These are phyloP conservation scores for Camelina laxa DNA, from an alignment of 345 rosid genomes.

Conservation along the genomic window DNA sequence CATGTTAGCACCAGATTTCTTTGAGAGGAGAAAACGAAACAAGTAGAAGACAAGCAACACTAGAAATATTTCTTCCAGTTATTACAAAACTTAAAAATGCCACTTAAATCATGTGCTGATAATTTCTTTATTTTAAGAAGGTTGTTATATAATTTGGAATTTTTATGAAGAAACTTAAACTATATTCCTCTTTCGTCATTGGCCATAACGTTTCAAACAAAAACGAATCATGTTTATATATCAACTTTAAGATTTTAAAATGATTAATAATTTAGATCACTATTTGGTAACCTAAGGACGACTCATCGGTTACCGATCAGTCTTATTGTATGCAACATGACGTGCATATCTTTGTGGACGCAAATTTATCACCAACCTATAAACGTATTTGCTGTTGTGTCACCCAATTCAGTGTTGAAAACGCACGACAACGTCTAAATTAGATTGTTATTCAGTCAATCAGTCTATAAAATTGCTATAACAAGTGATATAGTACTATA, in stretches of 20 bases:
- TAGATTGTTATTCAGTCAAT: too few species aligned
- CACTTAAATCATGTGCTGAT: conserved; percentile 38
- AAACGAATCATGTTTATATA: neutral
- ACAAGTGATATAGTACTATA: conserved; percentile 24
- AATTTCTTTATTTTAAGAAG: neutral
- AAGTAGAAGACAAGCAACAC: conserved; percentile 42
- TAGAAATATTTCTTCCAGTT: neutral
- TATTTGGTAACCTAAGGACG: neutral
- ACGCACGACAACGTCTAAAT: neutral
- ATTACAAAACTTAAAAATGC: conserved; percentile 15
- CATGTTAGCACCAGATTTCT: conserved; percentile 46
- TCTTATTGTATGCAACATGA: too few species aligned
- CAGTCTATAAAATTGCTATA: too few species aligned
- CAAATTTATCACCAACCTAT: neutral
- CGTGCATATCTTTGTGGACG: neutral
- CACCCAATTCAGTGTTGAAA: neutral
- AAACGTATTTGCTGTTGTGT: neutral
- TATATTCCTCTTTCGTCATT: conserved; percentile 11
- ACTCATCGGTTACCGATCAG: neutral
- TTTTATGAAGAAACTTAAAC: conserved; percentile 34
- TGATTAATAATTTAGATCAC: neutral
- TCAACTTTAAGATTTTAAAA: neutral
- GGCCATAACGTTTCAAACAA: neutral
- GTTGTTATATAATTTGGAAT: conserved; percentile 15
- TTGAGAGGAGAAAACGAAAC: conserved; percentile 44